Evolutionary conservation across 2,329 filamentous ascomycete genomes (phyloP).

Genomic region (Calonectria ilicicola): DNA sequence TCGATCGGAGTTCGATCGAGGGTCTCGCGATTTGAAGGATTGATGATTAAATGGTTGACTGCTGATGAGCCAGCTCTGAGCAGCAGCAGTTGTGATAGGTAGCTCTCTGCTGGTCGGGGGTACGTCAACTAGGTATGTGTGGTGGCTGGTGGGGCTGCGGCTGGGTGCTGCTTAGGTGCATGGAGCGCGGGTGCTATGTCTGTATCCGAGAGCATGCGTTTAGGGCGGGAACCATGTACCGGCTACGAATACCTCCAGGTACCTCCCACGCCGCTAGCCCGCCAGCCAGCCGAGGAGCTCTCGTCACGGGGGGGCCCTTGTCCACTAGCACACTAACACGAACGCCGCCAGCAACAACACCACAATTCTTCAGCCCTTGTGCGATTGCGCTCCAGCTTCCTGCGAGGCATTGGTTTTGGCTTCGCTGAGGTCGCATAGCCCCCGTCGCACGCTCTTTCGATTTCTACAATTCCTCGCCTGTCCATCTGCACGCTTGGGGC

Average conservation of each 20-base stretch:
- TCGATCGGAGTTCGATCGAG: constrained; percentile 8
- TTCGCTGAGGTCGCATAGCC: constrained; percentile 27
- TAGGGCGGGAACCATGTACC: not conserved
- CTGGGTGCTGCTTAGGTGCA: constrained; percentile 6
- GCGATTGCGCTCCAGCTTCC: constrained; percentile 10
- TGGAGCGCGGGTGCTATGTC: not conserved
- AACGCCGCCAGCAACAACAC: constrained; percentile 35
- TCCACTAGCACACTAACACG: constrained; percentile 39
- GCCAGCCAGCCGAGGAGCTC: not conserved
- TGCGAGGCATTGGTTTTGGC: constrained; percentile 23
- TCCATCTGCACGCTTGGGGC: constrained; percentile 19
- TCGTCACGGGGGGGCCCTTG: constrained; percentile 32
- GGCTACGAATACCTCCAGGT: not conserved
- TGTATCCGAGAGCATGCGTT: not conserved
- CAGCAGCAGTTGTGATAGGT: constrained; percentile 29
- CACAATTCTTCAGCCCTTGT: constrained; percentile 6
- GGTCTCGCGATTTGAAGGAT: constrained; percentile 4
- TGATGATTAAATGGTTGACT: constrained; percentile 7
- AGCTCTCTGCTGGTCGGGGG: constrained; percentile 22
- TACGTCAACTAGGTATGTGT: constrained; percentile 27
- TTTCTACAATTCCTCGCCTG: constrained; percentile 10
- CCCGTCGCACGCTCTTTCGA: not conserved
- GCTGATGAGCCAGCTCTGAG: constrained; percentile 30
- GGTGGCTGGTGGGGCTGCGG: constrained; percentile 27
- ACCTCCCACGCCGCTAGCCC: not conserved